Evolutionary conservation across 768 basidiomycete species (phyloP), one percentile per base, ranked within the genome.

Genomic region (Candolleomyces eurysporus): DNA sequence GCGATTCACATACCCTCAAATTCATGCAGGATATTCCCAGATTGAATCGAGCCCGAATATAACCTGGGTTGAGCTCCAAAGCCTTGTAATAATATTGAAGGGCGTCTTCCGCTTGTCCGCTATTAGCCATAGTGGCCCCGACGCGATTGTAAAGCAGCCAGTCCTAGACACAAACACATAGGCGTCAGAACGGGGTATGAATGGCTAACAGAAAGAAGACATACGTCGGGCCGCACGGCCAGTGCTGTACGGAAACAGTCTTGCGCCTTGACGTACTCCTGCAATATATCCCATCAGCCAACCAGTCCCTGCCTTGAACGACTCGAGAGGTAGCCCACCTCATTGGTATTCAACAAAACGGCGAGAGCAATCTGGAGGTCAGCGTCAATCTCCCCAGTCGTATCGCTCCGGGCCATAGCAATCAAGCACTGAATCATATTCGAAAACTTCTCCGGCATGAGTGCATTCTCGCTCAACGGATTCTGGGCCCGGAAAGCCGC

Each of bases 281-380:
- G n/a, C n/a, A n/a, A n/a, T n/a, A n/a, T n/a, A n/a, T n/a, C n/a
- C n/a, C n/a, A n/a, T n/a, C n/a, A n/a, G n/a, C n/a, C n/a, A n/a
- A n/a, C n/a, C n/a, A n/a, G n/a, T n/a, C n/a, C n/a, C n/a, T n/a
- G n/a, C n/a, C n/a, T n/a, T n/a, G n/a, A n/a, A n/a, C n/a, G n/a
- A n/a, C n/a, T n/a, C n/a, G n/a, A n/a, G n/a, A n/a, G n/a, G n/a
- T n/a, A n/a, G n/a, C n/a, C n/a, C n/a, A n/a, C n/a, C 80, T 97
- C 96, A 61, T 88, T 93, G 9, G 91, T 86, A 73, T 97, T 98
- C 72, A 99, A 82, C 68, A 98, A 70, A 43, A 98, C 90, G 4
- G 94, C 96, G 54, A 99, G 80, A 5, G 94, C 97, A 53, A 98
- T 87, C 76, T 99, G 97, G 31, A 96, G 87, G 72, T 99, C 96